Evolutionary conservation across 2,329 filamentous ascomycete species (phyloP).

Genomic region (Myriosclerotinia duriaeana): DNA sequence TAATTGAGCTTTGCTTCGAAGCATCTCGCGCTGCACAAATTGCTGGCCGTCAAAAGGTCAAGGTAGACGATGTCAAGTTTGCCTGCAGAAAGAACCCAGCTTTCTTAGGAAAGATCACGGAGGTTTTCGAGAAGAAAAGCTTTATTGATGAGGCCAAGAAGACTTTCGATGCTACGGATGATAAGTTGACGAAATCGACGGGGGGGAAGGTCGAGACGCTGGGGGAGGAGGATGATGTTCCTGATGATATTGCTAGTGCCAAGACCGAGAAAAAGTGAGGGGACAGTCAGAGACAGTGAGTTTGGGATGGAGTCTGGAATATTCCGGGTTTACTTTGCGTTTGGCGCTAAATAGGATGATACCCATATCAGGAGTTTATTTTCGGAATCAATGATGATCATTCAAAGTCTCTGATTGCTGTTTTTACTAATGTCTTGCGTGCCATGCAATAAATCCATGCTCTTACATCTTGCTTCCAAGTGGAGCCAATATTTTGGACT

Average conservation of each 20-base stretch:
- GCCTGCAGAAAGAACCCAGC: constrained; percentile 80
- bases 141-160: constrained; percentile 82
- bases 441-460: not conserved
- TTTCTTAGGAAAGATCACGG: constrained; percentile 85
- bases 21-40: constrained; percentile 84
- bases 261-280: constrained; percentile 33
- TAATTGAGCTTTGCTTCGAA: constrained; percentile 89
- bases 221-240: constrained; percentile 54
- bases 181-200: constrained; percentile 56
- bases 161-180: constrained; percentile 68
- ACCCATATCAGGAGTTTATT: constrained; percentile 16
- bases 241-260: constrained; percentile 41
- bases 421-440: not conserved
- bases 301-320: not conserved
- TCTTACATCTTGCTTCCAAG: not conserved
- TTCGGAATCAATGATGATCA: constrained; percentile 2
- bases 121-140: constrained; percentile 84
- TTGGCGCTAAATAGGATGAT: constrained; percentile 15
- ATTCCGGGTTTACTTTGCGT: not conserved
- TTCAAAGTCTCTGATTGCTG: not conserved
- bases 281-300: no score
- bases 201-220: constrained; percentile 51
- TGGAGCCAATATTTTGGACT: not conserved
- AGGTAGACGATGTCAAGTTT: constrained; percentile 97
- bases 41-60: constrained; percentile 90